Evolutionary conservation across 331 rosid species (phyloP).

Genomic region (Malus hybrid): DNA sequence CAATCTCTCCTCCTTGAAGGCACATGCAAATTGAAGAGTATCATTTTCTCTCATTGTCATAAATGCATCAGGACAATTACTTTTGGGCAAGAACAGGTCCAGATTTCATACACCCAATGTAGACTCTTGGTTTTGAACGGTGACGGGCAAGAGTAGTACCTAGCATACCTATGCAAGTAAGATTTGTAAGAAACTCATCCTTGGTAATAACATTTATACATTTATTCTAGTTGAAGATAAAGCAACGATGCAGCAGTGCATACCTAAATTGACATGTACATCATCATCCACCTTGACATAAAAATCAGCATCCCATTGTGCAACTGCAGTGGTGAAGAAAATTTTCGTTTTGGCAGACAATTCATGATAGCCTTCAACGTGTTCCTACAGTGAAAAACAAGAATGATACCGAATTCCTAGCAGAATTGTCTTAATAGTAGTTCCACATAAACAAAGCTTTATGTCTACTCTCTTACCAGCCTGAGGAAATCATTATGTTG

Average conservation of each 20-base stretch:
- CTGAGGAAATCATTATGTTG: slow-evolving; percentile 91
- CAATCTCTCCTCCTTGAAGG: slow-evolving; percentile 6
- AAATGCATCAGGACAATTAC: slow-evolving; percentile 30
- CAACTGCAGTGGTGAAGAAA: slow-evolving; percentile 86
- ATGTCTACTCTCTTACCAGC: slow-evolving; percentile 52
- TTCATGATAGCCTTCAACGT: slow-evolving; percentile 95
- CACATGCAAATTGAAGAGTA: neutral
- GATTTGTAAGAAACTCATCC: neutral
- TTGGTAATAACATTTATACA: neutral
- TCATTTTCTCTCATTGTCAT: neutral
- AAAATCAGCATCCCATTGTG: slow-evolving; percentile 90
- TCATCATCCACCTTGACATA: slow-evolving; percentile 95
- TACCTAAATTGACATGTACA: slow-evolving; percentile 98
- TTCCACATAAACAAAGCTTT: neutral
- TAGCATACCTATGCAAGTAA: slow-evolving; percentile 57
- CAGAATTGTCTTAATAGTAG: slow-evolving; percentile 5
- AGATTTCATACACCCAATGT: slow-evolving; percentile 97
- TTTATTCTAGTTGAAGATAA: neutral
- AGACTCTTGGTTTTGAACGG: slow-evolving; percentile 86
- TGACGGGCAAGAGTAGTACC: slow-evolving; percentile 80
- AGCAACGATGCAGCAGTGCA: neutral
- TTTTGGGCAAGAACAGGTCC: slow-evolving; percentile 88
- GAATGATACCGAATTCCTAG: slow-evolving; percentile 14
- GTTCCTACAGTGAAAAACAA: slow-evolving; percentile 56
- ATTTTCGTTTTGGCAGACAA: slow-evolving; percentile 87